These are phyloP conservation scores for Leishmania gerbilli DNA, from an alignment of 208 protist genomes.

Conservation along the genomic window DNA sequence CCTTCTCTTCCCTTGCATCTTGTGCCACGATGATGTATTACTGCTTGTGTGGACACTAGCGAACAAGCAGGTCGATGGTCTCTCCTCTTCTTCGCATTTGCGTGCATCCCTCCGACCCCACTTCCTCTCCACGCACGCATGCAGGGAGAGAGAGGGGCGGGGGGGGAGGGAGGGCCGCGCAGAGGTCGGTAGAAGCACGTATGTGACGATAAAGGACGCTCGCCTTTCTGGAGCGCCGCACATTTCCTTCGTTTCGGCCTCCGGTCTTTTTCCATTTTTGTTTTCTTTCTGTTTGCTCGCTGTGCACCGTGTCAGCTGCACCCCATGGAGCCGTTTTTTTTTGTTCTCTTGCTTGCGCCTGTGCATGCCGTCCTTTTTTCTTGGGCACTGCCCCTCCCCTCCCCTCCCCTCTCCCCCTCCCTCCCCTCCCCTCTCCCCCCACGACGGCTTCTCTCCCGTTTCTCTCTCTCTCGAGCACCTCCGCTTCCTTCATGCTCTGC, in stretches of 20 bases:
- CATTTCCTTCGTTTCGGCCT: neutral
- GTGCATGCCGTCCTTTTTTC: neutral
- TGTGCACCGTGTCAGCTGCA: too few species aligned
- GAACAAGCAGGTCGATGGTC: neutral
- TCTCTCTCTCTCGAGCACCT: neutral
- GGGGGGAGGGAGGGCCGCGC: neutral
- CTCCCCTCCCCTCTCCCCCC: neutral
- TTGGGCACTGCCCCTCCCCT: neutral
- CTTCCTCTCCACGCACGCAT: neutral
- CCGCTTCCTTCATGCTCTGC: neutral
- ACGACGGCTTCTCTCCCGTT: neutral
- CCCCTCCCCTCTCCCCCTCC: neutral
- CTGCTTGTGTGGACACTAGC: neutral
- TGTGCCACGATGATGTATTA: constrained; percentile 5
- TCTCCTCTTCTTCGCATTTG: neutral
- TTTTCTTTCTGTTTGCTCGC: too few species aligned
- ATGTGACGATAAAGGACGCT: neutral
- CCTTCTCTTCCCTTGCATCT: constrained; percentile 8
- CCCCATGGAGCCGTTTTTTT: neutral
- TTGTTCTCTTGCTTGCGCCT: neutral
- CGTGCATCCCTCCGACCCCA: neutral
- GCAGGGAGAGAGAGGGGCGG: neutral
- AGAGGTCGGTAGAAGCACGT: neutral
- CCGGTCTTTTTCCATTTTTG: too few species aligned
- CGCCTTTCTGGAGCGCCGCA: neutral